Percentiles rank a stretch among this genome's conserved stretches.
Conservation (phyloP, 164 flowering plant genomes). For the Vitis vinifera region DNA sequence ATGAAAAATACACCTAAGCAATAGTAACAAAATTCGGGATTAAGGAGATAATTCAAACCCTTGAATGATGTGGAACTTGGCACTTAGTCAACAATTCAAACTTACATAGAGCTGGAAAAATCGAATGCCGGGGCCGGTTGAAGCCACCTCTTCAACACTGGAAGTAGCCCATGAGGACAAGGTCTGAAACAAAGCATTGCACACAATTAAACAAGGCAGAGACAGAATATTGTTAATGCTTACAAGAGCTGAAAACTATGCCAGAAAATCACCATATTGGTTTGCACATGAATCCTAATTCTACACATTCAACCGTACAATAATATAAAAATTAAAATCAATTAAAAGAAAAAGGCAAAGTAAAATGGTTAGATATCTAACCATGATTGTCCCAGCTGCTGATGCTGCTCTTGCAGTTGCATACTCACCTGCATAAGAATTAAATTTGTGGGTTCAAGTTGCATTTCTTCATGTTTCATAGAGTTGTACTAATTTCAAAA, state of each 20-base stretch:
- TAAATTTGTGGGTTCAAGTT: background rate
- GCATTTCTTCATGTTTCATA: background rate
- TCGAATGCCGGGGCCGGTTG: slow-evolving; percentile 84
- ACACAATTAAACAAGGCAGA: background rate
- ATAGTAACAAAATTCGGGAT: background rate
- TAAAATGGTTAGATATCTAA: slow-evolving; percentile 23
- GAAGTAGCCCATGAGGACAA: slow-evolving; percentile 88
- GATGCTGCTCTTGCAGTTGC: slow-evolving; percentile 96
- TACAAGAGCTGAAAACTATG: background rate
- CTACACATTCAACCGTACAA: too few species aligned
- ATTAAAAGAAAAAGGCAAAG: background rate
- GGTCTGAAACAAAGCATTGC: slow-evolving; percentile 45
- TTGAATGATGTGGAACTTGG: background rate
- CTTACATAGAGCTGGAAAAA: slow-evolving; percentile 95
- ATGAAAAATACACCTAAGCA: too few species aligned
- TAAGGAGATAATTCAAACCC: background rate
- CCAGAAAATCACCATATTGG: background rate
- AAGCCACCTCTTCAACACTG: slow-evolving; percentile 90
- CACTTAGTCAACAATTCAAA: slow-evolving; percentile 1
- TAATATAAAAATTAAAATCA: background rate
- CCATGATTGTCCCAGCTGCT: slow-evolving; percentile 89
- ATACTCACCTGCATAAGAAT: slow-evolving; percentile 66
- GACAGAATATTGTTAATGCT: background rate
- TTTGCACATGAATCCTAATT: background rate
- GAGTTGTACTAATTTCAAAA: background rate